phyloP scores from a whole-genome alignment of 1,284 basidiomycete genomes.

The Leccinum pachyderme region DNA sequence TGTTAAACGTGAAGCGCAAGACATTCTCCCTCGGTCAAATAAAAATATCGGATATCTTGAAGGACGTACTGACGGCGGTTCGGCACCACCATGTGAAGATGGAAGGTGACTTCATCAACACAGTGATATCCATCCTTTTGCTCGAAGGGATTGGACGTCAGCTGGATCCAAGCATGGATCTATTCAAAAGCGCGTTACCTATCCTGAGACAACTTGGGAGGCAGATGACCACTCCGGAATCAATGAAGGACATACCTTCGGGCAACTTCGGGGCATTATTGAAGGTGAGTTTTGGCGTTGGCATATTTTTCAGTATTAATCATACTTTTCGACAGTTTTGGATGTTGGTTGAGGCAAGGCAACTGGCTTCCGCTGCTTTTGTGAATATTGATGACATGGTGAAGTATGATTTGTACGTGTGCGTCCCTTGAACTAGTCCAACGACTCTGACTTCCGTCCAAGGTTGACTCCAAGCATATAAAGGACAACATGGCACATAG shows the following conservation, averaged over 20 bases:
- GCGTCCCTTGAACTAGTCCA: neutral
- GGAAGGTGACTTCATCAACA: conserved; percentile 98
- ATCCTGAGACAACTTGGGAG: conserved; percentile 86
- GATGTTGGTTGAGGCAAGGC: conserved; percentile 88
- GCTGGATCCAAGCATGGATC: conserved; percentile 88
- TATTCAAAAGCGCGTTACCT: conserved; percentile 91
- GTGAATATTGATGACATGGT: conserved; percentile 77
- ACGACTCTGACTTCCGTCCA: conserved; percentile 13
- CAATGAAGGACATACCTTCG: conserved; percentile 59
- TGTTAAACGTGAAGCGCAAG: conserved; percentile 91
- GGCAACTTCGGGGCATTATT: conserved; percentile 80
- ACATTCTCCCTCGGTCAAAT: conserved; percentile 96
- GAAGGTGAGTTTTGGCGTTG: conserved; percentile 54
- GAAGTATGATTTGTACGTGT: conserved; percentile 70
- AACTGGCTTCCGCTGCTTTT: conserved; percentile 75
- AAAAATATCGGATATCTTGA: conserved; percentile 92
- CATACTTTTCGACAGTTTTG: conserved; percentile 57
- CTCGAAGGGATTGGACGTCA: conserved; percentile 96
- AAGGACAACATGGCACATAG: conserved; percentile 12
- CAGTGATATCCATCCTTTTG: conserved; percentile 90
- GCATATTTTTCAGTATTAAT: conserved; percentile 2
- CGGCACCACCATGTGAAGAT: conserved; percentile 96
- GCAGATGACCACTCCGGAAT: conserved; percentile 82
- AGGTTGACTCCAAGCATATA: conserved; percentile 31
- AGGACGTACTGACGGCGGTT: conserved; percentile 86